Conservation (phyloP, 2,329 filamentous ascomycete genomes). For the Fusarium acutatum region DNA sequence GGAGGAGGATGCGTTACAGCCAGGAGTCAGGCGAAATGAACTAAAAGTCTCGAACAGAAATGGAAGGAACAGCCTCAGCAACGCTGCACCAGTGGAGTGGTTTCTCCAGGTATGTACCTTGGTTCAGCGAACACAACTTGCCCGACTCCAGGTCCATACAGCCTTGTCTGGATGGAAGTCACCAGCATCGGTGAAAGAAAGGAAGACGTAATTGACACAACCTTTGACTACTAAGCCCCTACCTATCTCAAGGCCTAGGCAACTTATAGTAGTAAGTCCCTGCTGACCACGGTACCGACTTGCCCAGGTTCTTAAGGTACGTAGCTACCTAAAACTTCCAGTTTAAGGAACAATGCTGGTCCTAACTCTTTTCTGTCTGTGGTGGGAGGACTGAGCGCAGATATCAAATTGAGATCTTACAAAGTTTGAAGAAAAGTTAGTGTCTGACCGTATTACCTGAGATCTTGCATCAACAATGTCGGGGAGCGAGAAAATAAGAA, state of each 20-base stretch:
- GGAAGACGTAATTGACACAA: background rate
- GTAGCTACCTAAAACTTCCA: background rate
- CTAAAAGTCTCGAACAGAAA: conserved; percentile 30
- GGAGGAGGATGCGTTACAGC: conserved; percentile 19
- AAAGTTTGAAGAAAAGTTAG: background rate
- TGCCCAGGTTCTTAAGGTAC: background rate
- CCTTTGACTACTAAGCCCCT: background rate
- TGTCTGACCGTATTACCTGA: background rate
- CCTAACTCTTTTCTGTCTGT: background rate
- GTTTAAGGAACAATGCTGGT: conserved; percentile 5
- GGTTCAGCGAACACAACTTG: background rate
- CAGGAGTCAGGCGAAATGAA: conserved; percentile 37
- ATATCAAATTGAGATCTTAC: conserved; percentile 3
- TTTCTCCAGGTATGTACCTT: background rate
- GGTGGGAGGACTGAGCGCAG: conserved; percentile 22
- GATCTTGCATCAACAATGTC: background rate
- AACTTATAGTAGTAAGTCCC: background rate
- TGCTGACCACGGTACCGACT: background rate
- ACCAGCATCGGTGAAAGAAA: background rate
- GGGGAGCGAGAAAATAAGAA: background rate
- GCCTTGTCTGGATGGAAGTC: background rate
- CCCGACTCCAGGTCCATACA: background rate
- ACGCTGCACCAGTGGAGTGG: background rate
- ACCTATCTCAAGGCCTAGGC: background rate
- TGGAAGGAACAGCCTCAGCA: conserved; percentile 18